phyloP scores from a whole-genome alignment of 208 protist species.

The Leishmania gerbilli region DNA sequence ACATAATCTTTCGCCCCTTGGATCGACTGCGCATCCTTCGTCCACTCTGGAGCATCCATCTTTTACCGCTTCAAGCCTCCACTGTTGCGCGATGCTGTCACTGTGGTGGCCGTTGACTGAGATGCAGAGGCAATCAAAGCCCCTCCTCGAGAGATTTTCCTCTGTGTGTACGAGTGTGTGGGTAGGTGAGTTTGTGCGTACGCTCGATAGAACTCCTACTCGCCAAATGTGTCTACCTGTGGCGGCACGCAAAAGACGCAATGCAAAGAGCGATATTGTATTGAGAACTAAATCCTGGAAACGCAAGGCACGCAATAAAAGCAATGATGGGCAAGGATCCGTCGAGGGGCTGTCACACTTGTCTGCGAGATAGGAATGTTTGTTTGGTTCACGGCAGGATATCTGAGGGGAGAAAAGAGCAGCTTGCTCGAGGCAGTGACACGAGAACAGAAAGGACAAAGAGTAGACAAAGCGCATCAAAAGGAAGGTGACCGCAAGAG shows the following conservation, averaged over 20 bases:
- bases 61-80: neutral
- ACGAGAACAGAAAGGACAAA: slow-evolving; percentile 15
- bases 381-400: neutral
- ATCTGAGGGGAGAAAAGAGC: neutral
- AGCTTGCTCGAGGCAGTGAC: slow-evolving; percentile 13
- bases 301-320: slow-evolving; percentile 5
- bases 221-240: slow-evolving; percentile 3
- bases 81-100: neutral
- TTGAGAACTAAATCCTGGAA: slow-evolving; percentile 14
- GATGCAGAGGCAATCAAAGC: neutral
- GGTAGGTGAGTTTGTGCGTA: neutral
- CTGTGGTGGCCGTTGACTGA: neutral
- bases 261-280: slow-evolving; percentile 6
- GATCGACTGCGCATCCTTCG: slow-evolving; percentile 79
- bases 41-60: slow-evolving; percentile 74
- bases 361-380: slow-evolving; percentile 10
- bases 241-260: slow-evolving; percentile 10
- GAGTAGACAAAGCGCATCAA: neutral
- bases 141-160: neutral
- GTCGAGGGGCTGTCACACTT: slow-evolving; percentile 1
- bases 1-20: slow-evolving; percentile 88
- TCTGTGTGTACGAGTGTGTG: neutral
- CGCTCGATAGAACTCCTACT: neutral
- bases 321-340: slow-evolving; percentile 4
- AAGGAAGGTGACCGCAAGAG: neutral